phyloP scores from a whole-genome alignment of 805 yeast genomes.

The Teunomyces stri region DNA sequence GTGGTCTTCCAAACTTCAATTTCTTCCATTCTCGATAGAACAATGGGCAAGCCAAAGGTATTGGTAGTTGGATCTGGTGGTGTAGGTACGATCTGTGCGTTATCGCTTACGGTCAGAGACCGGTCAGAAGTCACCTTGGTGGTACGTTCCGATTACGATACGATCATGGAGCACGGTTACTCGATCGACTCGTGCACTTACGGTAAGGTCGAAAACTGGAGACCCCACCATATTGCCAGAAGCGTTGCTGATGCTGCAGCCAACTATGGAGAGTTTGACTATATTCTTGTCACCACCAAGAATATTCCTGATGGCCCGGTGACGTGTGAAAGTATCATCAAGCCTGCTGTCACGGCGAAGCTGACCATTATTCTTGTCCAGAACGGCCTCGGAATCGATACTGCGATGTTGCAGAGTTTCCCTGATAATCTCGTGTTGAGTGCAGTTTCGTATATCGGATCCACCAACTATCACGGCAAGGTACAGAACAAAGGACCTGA shows the following conservation, averaged over 20 bases:
- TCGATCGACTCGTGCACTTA: conserved; percentile 60
- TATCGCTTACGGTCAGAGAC: conserved; percentile 51
- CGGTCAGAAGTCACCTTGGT: conserved; percentile 57
- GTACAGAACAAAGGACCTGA: conserved; percentile 19
- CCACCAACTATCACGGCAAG: conserved; percentile 23
- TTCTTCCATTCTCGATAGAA: background rate
- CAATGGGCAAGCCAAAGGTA: conserved; percentile 27
- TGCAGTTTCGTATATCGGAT: conserved; percentile 37
- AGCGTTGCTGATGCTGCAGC: conserved; percentile 46
- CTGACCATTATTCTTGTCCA: conserved; percentile 37
- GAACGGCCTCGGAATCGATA: conserved; percentile 39
- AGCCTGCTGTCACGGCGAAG: conserved; percentile 15
- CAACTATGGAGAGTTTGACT: conserved; percentile 30
- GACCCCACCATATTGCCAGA: conserved; percentile 47
- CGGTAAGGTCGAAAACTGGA: conserved; percentile 54
- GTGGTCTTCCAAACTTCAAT: background rate
- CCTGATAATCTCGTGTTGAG: conserved; percentile 35
- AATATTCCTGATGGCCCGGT: conserved; percentile 34
- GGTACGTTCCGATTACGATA: conserved; percentile 62
- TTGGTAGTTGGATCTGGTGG: conserved; percentile 82
- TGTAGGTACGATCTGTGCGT: conserved; percentile 76
- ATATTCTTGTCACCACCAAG: conserved; percentile 37
- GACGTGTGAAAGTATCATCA: conserved; percentile 42
- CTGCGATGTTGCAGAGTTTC: conserved; percentile 27
- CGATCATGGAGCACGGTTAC: conserved; percentile 52